Evolutionary conservation across 2,329 filamentous ascomycete genomes (phyloP).

Genomic region (Colletotrichum sp.): DNA sequence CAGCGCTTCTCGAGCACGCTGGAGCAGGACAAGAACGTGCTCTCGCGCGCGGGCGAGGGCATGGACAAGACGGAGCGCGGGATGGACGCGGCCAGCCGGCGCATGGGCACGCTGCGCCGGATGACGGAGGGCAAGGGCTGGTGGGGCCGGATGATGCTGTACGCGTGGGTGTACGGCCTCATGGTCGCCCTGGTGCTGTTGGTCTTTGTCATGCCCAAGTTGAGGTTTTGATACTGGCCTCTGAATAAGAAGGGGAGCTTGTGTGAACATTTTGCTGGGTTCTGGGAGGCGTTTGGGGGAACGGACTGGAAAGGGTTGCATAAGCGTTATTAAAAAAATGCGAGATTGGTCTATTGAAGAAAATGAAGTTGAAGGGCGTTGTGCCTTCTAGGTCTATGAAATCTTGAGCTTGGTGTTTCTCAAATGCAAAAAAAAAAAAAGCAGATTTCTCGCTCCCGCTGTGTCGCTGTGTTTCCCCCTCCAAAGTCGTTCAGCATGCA

Average conservation of each 20-base stretch:
- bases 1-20: slow-evolving; percentile 74
- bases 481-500: neutral
- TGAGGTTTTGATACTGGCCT: slow-evolving; percentile 69
- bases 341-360: neutral
- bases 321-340: neutral
- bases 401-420: neutral
- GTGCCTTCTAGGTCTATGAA: neutral
- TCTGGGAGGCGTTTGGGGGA: neutral
- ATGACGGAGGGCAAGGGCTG: slow-evolving; percentile 91
- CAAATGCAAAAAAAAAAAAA: neutral
- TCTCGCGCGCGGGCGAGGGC: slow-evolving; percentile 74
- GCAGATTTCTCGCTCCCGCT: neutral
- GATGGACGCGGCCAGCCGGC: slow-evolving; percentile 76
- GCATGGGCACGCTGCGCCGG: slow-evolving; percentile 77
- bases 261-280: neutral
- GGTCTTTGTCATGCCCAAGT: slow-evolving; percentile 86
- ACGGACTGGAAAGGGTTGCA: neutral
- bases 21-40: slow-evolving; percentile 73
- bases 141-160: slow-evolving; percentile 84
- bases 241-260: neutral
- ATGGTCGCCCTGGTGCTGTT: slow-evolving; percentile 80
- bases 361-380: neutral
- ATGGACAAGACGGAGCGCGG: slow-evolving; percentile 78
- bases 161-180: slow-evolving; percentile 81
- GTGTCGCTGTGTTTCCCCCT: neutral